Conservation (phyloP, 1,284 basidiomycete species). For the Retiboletus flavoniger region DNA sequence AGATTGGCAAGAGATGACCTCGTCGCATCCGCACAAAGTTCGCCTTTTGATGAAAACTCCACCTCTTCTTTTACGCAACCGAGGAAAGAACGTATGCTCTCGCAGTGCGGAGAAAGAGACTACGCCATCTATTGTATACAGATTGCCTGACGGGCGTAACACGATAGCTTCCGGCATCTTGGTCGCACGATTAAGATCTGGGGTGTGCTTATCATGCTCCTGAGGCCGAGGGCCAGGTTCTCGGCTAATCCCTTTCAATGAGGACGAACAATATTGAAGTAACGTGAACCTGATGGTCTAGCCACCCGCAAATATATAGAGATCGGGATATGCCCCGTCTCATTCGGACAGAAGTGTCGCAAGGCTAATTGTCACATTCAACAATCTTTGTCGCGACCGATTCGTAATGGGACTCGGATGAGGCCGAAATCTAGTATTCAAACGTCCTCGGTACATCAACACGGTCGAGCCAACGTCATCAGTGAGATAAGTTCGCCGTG, state of each 20-base stretch:
- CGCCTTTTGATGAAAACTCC: background rate
- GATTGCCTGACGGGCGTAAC: background rate
- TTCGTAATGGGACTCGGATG: background rate
- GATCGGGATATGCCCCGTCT: background rate
- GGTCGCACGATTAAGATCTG: background rate
- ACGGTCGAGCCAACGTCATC: background rate
- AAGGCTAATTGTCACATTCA: conserved; percentile 10
- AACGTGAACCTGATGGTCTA: background rate
- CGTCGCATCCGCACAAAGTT: conserved; percentile 8
- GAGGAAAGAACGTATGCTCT: background rate
- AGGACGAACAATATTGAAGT: background rate
- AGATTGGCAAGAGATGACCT: background rate
- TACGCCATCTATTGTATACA: background rate
- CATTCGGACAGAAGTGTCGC: background rate
- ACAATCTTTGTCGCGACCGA: background rate
- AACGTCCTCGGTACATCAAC: background rate
- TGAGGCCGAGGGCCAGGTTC: background rate
- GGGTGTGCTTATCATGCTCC: background rate
- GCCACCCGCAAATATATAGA: background rate
- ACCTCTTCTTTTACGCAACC: background rate
- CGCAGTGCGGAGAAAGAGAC: background rate
- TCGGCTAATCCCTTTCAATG: background rate
- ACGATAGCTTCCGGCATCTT: background rate
- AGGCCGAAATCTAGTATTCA: background rate
- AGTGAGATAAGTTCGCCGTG: background rate